Evolutionary conservation across 768 basidiomycete species (phyloP).

Genomic region (Russula brevipes): DNA sequence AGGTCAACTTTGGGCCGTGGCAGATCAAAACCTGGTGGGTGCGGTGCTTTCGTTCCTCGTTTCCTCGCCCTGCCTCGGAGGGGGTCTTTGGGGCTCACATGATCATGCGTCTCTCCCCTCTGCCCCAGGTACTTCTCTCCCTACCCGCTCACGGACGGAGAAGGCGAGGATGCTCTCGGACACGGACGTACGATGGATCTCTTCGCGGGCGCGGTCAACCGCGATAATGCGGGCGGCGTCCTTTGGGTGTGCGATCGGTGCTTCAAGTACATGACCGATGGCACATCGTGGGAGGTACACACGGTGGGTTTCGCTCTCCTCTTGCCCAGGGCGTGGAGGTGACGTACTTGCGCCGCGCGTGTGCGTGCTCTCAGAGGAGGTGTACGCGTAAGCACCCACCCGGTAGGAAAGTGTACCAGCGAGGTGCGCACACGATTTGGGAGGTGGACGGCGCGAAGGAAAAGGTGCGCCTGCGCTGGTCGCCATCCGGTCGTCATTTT

Average conservation of each 20-base stretch:
- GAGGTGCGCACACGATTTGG: conserved; percentile 88
- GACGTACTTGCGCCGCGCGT: neutral
- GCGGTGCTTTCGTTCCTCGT: neutral
- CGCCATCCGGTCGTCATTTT: neutral
- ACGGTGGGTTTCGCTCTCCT: conserved; percentile 38
- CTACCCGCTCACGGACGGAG: conserved; percentile 71
- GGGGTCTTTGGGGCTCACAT: neutral
- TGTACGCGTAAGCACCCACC: conserved; percentile 74
- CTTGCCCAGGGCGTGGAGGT: neutral
- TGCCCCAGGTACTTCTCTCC: conserved; percentile 84
- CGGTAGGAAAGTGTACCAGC: conserved; percentile 84
- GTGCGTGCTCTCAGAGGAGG: conserved; percentile 43
- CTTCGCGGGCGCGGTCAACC: conserved; percentile 55
- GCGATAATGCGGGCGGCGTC: conserved; percentile 42
- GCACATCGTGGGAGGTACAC: conserved; percentile 64
- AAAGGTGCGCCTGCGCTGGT: conserved; percentile 49
- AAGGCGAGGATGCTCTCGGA: conserved; percentile 44
- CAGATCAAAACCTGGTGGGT: conserved; percentile 84
- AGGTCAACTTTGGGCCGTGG: conserved; percentile 80
- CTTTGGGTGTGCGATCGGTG: conserved; percentile 89
- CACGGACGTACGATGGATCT: conserved; percentile 73
- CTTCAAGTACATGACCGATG: conserved; percentile 93
- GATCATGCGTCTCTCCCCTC: neutral
- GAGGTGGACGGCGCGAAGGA: conserved; percentile 87
- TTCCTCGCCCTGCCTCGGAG: neutral